Conservation (phyloP, 169 alveolate genomes). For the Plasmodium gonderi region DNA sequence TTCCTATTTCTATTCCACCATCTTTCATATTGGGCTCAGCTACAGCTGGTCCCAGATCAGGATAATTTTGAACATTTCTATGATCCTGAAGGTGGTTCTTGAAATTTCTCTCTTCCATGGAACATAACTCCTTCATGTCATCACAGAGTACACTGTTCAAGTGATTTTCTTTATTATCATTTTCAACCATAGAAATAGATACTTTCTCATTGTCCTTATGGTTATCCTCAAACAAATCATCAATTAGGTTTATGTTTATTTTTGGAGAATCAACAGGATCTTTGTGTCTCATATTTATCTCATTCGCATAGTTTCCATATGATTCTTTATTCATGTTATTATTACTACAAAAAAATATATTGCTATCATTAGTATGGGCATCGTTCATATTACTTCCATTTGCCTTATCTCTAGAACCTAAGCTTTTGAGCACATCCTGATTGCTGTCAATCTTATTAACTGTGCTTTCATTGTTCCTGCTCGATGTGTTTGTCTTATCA, state of each 20-base stretch:
- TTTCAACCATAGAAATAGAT: not conserved
- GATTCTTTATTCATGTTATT: not conserved
- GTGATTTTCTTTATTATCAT: not conserved
- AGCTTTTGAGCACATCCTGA: not conserved
- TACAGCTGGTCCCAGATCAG: not conserved
- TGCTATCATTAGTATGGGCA: not conserved
- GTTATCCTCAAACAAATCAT: not conserved
- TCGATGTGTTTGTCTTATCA: not conserved
- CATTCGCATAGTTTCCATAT: not conserved
- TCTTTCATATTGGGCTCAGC: not conserved
- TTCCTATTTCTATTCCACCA: not conserved
- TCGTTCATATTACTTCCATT: not conserved
- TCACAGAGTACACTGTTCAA: not conserved
- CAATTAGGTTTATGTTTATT: conserved; percentile 5
- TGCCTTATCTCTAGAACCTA: not conserved
- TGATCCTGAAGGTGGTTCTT: not conserved
- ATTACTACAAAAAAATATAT: not conserved
- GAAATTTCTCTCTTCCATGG: not conserved
- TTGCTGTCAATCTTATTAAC: not conserved
- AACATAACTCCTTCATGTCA: not conserved
- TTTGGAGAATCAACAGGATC: not conserved
- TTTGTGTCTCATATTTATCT: not conserved
- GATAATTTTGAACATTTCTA: not conserved
- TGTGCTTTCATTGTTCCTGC: not conserved
- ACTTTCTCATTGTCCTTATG: not conserved